Evolutionary conservation across 805 yeast genomes (phyloP).

Genomic region (Peterozyma xylosa): DNA sequence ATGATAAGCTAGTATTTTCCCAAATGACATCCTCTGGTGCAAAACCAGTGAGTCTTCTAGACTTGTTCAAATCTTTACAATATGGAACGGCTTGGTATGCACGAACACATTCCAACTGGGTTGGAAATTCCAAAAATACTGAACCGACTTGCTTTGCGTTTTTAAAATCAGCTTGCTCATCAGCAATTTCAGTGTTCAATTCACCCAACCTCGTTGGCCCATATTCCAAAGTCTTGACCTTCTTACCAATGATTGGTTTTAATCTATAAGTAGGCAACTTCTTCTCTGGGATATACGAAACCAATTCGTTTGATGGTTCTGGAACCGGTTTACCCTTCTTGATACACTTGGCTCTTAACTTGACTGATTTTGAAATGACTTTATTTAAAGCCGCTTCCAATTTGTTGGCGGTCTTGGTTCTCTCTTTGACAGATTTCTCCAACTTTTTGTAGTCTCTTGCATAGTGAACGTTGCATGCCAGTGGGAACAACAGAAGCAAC

Average conservation of each 20-base stretch:
- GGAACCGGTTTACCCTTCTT: constrained; percentile 53
- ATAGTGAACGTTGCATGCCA: constrained; percentile 50
- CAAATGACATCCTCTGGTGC: constrained; percentile 82
- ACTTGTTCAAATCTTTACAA: constrained; percentile 34
- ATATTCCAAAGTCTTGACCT: constrained; percentile 78
- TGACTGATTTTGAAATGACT: constrained; percentile 52
- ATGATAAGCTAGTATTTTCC: constrained; percentile 60
- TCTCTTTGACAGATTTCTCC: constrained; percentile 48
- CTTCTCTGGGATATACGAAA: constrained; percentile 57
- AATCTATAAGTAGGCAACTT: constrained; percentile 82
- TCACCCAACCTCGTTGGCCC: constrained; percentile 61
- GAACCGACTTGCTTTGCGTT: constrained; percentile 51
- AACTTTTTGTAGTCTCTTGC: constrained; percentile 59
- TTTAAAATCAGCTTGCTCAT: constrained; percentile 46
- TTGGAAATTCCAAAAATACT: constrained; percentile 73
- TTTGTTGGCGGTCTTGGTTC: constrained; percentile 52
- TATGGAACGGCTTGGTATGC: constrained; percentile 79
- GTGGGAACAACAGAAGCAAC: constrained; percentile 55
- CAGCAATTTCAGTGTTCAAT: constrained; percentile 56
- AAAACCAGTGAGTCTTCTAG: constrained; percentile 49
- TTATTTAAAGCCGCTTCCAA: constrained; percentile 62
- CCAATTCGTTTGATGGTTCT: constrained; percentile 47
- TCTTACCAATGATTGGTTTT: constrained; percentile 65
- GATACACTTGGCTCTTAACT: constrained; percentile 42
- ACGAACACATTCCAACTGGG: constrained; percentile 81